Conservation (phyloP, 768 basidiomycete species). For the Pleurotus tuber-regium region DNA sequence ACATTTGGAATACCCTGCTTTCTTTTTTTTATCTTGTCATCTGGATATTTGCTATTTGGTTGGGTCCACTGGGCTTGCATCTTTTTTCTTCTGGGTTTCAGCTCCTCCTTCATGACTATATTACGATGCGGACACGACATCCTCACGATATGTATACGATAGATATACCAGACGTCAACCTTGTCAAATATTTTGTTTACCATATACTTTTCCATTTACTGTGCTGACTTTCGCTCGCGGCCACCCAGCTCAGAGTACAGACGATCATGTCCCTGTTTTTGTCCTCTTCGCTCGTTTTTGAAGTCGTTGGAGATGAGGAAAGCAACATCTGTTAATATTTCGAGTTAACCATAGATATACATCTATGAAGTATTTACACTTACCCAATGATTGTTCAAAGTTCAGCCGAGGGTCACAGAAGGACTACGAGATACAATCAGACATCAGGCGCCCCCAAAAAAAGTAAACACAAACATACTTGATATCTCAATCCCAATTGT, state of each 20-base stretch:
- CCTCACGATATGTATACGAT: too few species aligned
- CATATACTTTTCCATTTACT: too few species aligned
- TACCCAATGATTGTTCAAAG: conserved; percentile 92
- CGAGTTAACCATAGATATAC: background rate
- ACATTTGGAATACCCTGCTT: too few species aligned
- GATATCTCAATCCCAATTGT: conserved; percentile 86
- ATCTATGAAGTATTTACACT: conserved; percentile 21
- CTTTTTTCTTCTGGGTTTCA: too few species aligned
- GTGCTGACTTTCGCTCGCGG: conserved; percentile 9
- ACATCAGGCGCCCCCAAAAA: background rate
- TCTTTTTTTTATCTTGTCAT: too few species aligned
- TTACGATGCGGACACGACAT: too few species aligned
- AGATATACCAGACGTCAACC: too few species aligned
- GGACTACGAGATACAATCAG: conserved; percentile 39
- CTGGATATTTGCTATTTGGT: too few species aligned
- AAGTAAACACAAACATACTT: conserved; percentile 47
- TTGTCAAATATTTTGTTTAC: too few species aligned
- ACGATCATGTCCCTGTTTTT: conserved; percentile 22
- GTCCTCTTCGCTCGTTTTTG: conserved; percentile 59
- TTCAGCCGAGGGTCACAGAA: conserved; percentile 96
- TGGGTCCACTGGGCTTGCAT: too few species aligned
- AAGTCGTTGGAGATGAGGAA: conserved; percentile 83
- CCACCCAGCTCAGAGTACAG: conserved; percentile 36
- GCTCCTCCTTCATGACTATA: too few species aligned
- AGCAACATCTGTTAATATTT: conserved; percentile 44